These are phyloP conservation scores for Candida qinlingensis DNA, from an alignment of 805 yeast genomes.

Conservation along the genomic window DNA sequence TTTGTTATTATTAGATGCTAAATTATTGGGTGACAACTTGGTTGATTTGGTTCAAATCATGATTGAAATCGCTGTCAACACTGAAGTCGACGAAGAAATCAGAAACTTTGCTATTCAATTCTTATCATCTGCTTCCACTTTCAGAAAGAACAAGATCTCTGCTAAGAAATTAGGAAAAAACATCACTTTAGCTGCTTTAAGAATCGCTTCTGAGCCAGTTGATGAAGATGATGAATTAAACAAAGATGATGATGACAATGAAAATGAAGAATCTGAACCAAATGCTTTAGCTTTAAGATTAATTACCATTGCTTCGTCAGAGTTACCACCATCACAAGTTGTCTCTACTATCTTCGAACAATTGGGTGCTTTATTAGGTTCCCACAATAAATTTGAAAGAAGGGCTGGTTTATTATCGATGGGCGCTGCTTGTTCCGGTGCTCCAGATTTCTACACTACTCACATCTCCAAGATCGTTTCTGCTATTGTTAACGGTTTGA, in stretches of 20 bases:
- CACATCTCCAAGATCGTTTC: constrained; percentile 73
- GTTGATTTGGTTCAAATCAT: constrained; percentile 64
- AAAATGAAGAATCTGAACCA: constrained; percentile 87
- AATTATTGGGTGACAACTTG: constrained; percentile 71
- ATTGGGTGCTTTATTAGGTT: constrained; percentile 49
- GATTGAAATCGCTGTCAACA: constrained; percentile 67
- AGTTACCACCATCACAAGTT: constrained; percentile 90
- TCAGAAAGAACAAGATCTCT: constrained; percentile 75
- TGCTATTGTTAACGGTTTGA: constrained; percentile 67
- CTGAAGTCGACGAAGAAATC: constrained; percentile 68
- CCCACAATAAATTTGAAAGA: constrained; percentile 70
- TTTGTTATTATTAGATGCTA: constrained; percentile 68
- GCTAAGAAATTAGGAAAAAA: constrained; percentile 81
- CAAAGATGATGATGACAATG: constrained; percentile 84
- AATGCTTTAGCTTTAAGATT: constrained; percentile 73
- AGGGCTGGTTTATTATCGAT: constrained; percentile 82
- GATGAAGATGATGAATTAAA: constrained; percentile 71
- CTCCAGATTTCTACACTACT: constrained; percentile 84
- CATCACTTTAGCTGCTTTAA: constrained; percentile 66
- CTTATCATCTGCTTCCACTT: constrained; percentile 69
- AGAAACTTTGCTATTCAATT: constrained; percentile 82
- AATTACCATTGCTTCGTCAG: constrained; percentile 70
- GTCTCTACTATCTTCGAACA: constrained; percentile 71
- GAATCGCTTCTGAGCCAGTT: constrained; percentile 77
- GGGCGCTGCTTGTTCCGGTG: constrained; percentile 83